A percentile compares a stretch with the other conserved stretches of the same genome.
Conservation (phyloP, 2,329 filamentous ascomycete species). For the Lomentospora prolificans region DNA sequence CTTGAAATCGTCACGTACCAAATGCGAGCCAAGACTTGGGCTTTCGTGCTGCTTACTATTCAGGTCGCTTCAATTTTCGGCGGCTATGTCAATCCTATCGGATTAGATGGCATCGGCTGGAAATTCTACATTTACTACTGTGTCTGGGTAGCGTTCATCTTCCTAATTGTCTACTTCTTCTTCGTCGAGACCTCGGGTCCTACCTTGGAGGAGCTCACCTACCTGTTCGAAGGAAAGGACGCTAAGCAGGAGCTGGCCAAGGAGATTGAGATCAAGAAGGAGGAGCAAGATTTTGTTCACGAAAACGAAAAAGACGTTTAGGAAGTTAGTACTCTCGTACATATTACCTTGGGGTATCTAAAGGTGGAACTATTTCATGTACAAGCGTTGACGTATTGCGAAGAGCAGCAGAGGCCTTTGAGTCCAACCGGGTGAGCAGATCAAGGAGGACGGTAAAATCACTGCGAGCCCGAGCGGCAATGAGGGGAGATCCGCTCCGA, state of each 20-base stretch:
- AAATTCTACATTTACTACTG: slow-evolving; percentile 32
- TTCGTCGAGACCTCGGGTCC: slow-evolving; percentile 28
- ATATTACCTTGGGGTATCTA: too few species aligned
- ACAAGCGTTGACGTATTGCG: slow-evolving; percentile 18
- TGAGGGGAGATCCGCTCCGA: slow-evolving; percentile 24
- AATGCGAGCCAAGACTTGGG: slow-evolving; percentile 32
- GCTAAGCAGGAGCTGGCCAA: slow-evolving; percentile 10
- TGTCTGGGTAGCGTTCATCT: slow-evolving; percentile 26
- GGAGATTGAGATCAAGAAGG: slow-evolving; percentile 12
- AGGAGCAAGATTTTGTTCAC: slow-evolving; percentile 8
- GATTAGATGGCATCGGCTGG: slow-evolving; percentile 26
- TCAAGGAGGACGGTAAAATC: slow-evolving; percentile 31
- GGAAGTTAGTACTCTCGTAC: too few species aligned
- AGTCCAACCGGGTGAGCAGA: slow-evolving; percentile 29
- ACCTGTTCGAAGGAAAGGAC: slow-evolving; percentile 14
- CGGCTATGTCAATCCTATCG: slow-evolving; percentile 29
- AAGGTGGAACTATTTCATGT: neutral
- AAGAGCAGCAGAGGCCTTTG: slow-evolving; percentile 31
- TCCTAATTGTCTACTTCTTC: slow-evolving; percentile 28
- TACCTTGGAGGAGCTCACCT: slow-evolving; percentile 24
- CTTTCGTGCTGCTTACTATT: slow-evolving; percentile 29
- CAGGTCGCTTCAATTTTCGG: slow-evolving; percentile 27
- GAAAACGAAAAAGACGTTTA: slow-evolving; percentile 5
- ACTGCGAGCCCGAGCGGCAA: slow-evolving; percentile 25
- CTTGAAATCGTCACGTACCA: slow-evolving; percentile 30